These are phyloP conservation scores for Pyrenopolyporus hunteri DNA, from an alignment of 495 filamentous ascomycete genomes.

Conservation along the genomic window DNA sequence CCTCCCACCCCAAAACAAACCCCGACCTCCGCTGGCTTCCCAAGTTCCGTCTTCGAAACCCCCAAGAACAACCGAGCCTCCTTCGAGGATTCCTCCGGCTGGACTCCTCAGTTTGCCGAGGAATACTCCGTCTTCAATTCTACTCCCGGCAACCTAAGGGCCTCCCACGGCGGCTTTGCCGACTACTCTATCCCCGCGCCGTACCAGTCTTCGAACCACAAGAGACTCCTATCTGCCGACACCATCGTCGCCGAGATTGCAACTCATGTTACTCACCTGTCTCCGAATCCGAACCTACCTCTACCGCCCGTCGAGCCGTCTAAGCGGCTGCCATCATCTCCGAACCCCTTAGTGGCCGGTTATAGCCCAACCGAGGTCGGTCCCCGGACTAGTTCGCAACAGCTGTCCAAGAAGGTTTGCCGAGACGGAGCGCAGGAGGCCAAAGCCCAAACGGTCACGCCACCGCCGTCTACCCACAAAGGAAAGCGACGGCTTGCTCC, in stretches of 20 bases:
- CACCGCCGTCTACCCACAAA: slow-evolving; percentile 58
- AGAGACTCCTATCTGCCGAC: slow-evolving; percentile 49
- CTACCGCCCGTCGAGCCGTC: slow-evolving; percentile 64
- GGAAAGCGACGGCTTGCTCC: slow-evolving; percentile 58
- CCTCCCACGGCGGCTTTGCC: slow-evolving; percentile 47
- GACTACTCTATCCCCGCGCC: slow-evolving; percentile 46
- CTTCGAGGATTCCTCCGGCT: slow-evolving; percentile 56
- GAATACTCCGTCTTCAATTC: slow-evolving; percentile 64
- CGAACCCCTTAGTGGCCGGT: slow-evolving; percentile 52
- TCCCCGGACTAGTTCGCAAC: slow-evolving; percentile 28
- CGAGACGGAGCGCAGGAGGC: slow-evolving; percentile 45
- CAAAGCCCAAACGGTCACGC: slow-evolving; percentile 56
- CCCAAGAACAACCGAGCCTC: slow-evolving; percentile 59
- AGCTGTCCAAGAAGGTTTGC: slow-evolving; percentile 48
- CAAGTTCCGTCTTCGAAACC: slow-evolving; percentile 68
- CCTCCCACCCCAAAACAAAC: slow-evolving; percentile 79
- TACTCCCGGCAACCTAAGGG: slow-evolving; percentile 58
- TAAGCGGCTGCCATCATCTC: slow-evolving; percentile 62
- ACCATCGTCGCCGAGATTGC: slow-evolving; percentile 54
- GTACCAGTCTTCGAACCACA: slow-evolving; percentile 43
- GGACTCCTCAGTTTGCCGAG: slow-evolving; percentile 63
- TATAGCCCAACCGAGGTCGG: slow-evolving; percentile 37
- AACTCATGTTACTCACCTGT: slow-evolving; percentile 64
- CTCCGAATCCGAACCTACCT: slow-evolving; percentile 57
- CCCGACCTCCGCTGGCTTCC: slow-evolving; percentile 68